These are phyloP conservation scores for Argentina anserina DNA, from an alignment of 306 rosid species.

Conservation along the genomic window DNA sequence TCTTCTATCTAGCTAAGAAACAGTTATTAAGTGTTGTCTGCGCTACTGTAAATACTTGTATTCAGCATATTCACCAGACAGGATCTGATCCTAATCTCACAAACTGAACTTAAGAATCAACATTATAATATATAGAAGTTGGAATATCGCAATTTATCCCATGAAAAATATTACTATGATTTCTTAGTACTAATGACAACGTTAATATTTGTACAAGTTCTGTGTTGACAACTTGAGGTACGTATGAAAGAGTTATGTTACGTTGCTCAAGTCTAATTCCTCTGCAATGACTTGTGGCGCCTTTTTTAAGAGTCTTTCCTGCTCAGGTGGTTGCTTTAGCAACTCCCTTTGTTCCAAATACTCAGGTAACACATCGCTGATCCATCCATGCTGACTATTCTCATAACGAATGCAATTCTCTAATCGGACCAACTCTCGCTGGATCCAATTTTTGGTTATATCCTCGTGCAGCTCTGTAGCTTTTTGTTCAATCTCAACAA, in stretches of 20 bases:
- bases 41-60: neutral
- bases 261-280: neutral
- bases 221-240: neutral
- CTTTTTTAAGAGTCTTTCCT: neutral
- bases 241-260: neutral
- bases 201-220: neutral
- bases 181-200: neutral
- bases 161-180: neutral
- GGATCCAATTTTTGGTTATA: neutral
- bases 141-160: neutral
- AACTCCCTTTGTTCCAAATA: neutral
- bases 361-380: neutral
- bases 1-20: no score
- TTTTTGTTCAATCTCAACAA: neutral
- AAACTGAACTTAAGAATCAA: neutral
- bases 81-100: neutral
- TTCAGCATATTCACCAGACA: neutral
- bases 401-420: neutral
- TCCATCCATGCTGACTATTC: conserved; percentile 1
- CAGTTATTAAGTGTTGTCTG: no score
- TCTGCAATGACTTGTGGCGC: neutral
- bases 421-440: neutral
- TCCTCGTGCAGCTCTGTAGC: neutral
- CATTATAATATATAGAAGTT: neutral
- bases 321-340: neutral